Evolutionary conservation across 805 yeast species (phyloP).

Genomic region (Metschnikowia matae): DNA sequence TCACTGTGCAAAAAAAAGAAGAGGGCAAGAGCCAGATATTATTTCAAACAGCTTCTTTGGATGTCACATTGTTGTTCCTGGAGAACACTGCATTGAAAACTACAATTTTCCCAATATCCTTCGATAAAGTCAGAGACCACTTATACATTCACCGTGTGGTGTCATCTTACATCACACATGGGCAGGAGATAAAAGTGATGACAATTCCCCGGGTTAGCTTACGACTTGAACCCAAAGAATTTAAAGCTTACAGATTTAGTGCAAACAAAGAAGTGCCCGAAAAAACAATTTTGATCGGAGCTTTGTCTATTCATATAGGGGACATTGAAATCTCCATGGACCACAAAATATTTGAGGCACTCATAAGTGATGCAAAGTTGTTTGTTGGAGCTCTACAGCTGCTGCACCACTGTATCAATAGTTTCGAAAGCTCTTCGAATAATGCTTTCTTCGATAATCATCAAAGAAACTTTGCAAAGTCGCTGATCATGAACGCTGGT

Average conservation of each 20-base stretch:
- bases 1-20: not conserved
- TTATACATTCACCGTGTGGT: conserved; percentile 32
- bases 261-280: conserved; percentile 2
- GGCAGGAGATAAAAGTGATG: conserved; percentile 14
- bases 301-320: conserved; percentile 12
- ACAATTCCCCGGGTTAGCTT: conserved; percentile 14
- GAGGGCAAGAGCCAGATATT: conserved; percentile 22
- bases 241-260: conserved; percentile 16
- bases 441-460: not conserved
- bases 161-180: conserved; percentile 1
- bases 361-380: not conserved
- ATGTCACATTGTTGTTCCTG: conserved; percentile 21
- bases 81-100: conserved; percentile 18
- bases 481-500: conserved; percentile 6
- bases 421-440: not conserved
- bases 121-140: conserved; percentile 29
- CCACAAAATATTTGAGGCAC: not conserved
- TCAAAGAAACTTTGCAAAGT: not conserved
- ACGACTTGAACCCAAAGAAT: conserved; percentile 14
- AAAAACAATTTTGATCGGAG: not conserved
- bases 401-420: conserved; percentile 1
- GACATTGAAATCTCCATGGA: conserved; percentile 14
- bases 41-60: conserved; percentile 39
- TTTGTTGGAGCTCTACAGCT: not conserved
- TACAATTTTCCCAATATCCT: conserved; percentile 43